phyloP scores from a whole-genome alignment of 108 stramenopile genomes.

The Cyclostephanos invisitatus region DNA sequence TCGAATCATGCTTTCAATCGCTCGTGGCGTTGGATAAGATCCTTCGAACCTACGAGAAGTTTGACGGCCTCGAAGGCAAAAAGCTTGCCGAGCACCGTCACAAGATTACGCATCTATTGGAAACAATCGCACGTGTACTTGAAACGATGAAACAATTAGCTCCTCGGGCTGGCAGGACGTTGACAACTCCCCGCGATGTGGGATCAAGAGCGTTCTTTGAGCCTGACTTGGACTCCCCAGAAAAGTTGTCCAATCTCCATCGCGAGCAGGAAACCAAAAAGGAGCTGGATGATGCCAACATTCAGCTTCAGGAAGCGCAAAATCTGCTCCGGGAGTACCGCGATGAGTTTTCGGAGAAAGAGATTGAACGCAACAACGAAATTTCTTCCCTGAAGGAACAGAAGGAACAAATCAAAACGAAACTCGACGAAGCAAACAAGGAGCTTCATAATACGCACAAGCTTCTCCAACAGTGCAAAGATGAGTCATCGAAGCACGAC shows the following conservation, averaged over 20 bases:
- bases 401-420: slow-evolving; percentile 5
- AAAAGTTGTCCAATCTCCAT: not conserved
- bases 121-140: not conserved
- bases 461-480: slow-evolving; percentile 13
- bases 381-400: slow-evolving; percentile 8
- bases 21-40: slow-evolving; percentile 40
- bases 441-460: not conserved
- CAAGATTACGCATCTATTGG: slow-evolving; percentile 31
- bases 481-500: slow-evolving; percentile 9
- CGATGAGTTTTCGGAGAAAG: slow-evolving; percentile 22
- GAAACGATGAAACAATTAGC: slow-evolving; percentile 19
- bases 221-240: not conserved
- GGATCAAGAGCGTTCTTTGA: slow-evolving; percentile 11
- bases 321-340: slow-evolving; percentile 20
- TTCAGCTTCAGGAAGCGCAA: slow-evolving; percentile 20
- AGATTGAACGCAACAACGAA: slow-evolving; percentile 14
- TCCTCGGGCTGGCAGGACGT: slow-evolving; percentile 3
- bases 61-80: slow-evolving; percentile 29
- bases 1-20: slow-evolving; percentile 32
- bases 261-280: slow-evolving; percentile 12
- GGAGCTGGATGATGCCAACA: slow-evolving; percentile 26
- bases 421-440: slow-evolving; percentile 2
- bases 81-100: slow-evolving; percentile 25
- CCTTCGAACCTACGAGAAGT: slow-evolving; percentile 38
- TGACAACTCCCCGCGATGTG: not conserved